Evolutionary conservation across 495 filamentous ascomycete species (phyloP), one percentile per base, ranked within the genome.

Genomic region (Tuber umbilicatum): DNA sequence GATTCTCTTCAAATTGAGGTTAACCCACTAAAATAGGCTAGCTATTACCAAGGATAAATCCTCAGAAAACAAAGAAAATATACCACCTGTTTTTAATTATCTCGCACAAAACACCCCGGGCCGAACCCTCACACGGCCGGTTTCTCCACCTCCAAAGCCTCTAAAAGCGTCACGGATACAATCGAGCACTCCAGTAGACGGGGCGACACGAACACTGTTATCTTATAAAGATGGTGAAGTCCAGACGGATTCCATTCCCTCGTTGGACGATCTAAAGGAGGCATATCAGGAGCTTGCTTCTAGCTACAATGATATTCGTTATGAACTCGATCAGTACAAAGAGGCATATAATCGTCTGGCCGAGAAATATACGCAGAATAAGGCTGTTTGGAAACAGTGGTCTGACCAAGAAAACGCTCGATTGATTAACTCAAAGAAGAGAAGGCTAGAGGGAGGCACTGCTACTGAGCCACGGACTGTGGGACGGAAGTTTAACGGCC

Each of bases 361-460:
- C 43, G 73, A 75, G 42, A 83, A 79, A 31, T 78, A 83, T 67
- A 70, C 74, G 31, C 69, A 78, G 70, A 75, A 79, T 39, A 83
- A 83, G 69, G 75, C 76, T 17, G 75, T 75, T 19, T 81, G 74
- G 74, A 75, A 76, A 50, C 73, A 77, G 39, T 83, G 82, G 82
- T 73, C 74, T 31, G 75, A 75, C 50, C 60, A 73, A 41, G 74
- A 74, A 41, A 73, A 74, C 23, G 69, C 74, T 39, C 80, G 82
- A 69, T 70, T 75, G 67, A 64, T 81, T 19, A 47, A 78, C 71
- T 69, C 45, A 7, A 77, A 73, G 40, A 77, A 81, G 69, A 72
- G 74, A 73, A 80, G 68, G 68, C 64, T 72, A 17, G 76, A 69
- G 7, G 70, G 68, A 39, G 73, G 73, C 12, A 21, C 50, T 45